Base-by-base conservation (phyloP, 352 stramenopile species). In the Phytophthora sp. region DNA sequence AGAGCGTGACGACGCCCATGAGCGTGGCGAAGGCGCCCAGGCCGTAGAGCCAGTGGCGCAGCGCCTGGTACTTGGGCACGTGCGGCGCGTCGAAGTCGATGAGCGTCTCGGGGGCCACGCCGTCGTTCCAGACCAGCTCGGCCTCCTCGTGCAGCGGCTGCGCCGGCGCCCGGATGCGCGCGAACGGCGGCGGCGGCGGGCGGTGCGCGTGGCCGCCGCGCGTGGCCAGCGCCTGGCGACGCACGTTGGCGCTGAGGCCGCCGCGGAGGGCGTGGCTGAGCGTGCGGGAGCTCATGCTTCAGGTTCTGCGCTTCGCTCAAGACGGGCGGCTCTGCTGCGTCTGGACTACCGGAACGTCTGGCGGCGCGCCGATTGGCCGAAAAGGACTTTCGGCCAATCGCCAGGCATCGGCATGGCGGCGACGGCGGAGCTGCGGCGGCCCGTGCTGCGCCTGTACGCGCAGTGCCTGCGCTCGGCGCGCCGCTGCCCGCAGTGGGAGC, bases 71-170 rank as follows among this genome's bases (percentile, higher is more conserved):
- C 68, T 89, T 93, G 51, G 85, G 79, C 38, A 96, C 82, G 69
- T 96, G 87, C 60, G 87, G 82, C 53, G 87, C 85, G 58, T 96
- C 87, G 44, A 96, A 96, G 76, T 96, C 87, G 63, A 96, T 90
- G 32, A 96, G 70, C 69, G 87, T 93, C 79, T 96, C 85, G 28
- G 87, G 87, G 15, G 85, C 79, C 17, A 96, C 87, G 52, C 84
- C 83, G 62, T 96, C 87, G 67, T 92, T 93, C 87, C 87, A 96
- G 50, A 96, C 87, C 24, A 96, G 76, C 64, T 96, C 87, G 17
- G 79, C 62, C 34, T 94, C 79, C 57, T 94, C 83, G 58, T 91
- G 84, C 37, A 93, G 78, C 31, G 77, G 74, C 72, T 92, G 74
- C 30, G 72, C 68, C 3, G 85, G 72, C 43, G 67, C 69, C 20